Evolutionary conservation across 768 basidiomycete genomes (phyloP).

Genomic region (Kwoniella europaea): DNA sequence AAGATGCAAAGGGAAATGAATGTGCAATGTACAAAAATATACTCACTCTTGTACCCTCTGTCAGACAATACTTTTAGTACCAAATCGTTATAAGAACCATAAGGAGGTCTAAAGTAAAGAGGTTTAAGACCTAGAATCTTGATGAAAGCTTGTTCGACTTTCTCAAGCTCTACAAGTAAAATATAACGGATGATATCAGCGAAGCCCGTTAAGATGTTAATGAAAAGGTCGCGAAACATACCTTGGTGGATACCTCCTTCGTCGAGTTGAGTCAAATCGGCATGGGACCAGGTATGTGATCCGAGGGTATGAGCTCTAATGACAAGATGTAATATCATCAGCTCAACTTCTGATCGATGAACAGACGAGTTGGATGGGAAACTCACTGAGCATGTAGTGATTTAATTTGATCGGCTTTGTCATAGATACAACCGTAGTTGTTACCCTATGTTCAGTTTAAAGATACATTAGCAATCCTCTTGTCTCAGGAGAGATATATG

Average conservation of each 20-base stretch:
- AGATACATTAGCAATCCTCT: too few species aligned
- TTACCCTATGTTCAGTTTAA: constrained; percentile 36
- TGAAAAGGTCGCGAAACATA: constrained; percentile 16
- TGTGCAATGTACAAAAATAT: constrained; percentile 1
- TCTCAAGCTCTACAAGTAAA: constrained; percentile 39
- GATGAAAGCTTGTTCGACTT: constrained; percentile 54
- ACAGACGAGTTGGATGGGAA: not conserved
- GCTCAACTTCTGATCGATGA: too few species aligned
- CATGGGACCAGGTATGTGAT: constrained; percentile 56
- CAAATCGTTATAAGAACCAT: constrained; percentile 54
- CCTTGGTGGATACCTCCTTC: constrained; percentile 42
- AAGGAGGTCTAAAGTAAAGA: constrained; percentile 56
- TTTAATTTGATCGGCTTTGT: constrained; percentile 48
- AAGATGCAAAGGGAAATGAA: not conserved
- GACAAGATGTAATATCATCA: not conserved
- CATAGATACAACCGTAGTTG: constrained; percentile 58
- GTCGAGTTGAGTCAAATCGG: constrained; percentile 49
- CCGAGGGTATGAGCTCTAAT: constrained; percentile 54
- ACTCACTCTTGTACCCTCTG: constrained; percentile 55
- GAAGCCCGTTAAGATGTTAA: not conserved
- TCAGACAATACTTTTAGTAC: constrained; percentile 47
- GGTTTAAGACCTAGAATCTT: constrained; percentile 55
- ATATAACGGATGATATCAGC: not conserved
- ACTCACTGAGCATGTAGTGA: constrained; percentile 41
- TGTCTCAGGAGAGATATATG: too few species aligned